Evolutionary conservation across 2,329 filamentous ascomycete genomes (phyloP).

Genomic region (Fusarium torulosum): DNA sequence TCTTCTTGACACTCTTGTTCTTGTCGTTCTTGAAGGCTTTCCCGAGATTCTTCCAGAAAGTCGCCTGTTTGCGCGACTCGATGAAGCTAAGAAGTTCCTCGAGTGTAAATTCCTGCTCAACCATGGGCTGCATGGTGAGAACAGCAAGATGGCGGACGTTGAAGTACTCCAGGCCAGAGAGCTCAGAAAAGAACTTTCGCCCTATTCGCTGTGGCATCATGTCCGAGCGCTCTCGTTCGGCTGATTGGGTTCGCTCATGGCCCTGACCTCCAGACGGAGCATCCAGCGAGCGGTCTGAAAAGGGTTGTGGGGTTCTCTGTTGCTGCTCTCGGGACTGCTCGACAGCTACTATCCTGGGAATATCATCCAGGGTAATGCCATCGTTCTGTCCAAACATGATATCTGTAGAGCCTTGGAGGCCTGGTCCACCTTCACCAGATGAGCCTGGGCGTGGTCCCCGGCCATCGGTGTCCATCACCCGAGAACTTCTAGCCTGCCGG

Average conservation of each 20-base stretch:
- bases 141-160: constrained; percentile 96
- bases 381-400: constrained; percentile 91
- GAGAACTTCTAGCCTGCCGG: constrained; percentile 88
- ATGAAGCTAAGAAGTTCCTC: constrained; percentile 94
- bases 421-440: constrained; percentile 68
- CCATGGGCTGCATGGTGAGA: constrained; percentile 90
- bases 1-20: constrained; percentile 84
- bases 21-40: constrained; percentile 94
- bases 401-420: constrained; percentile 72
- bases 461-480: constrained; percentile 79
- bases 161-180: constrained; percentile 96
- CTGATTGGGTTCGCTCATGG: constrained; percentile 73
- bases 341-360: constrained; percentile 93
- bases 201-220: constrained; percentile 65
- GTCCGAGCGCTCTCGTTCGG: constrained; percentile 65
- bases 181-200: constrained; percentile 94
- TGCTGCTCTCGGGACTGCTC: constrained; percentile 95
- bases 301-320: constrained; percentile 62
- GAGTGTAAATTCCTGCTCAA: constrained; percentile 91
- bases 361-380: constrained; percentile 93
- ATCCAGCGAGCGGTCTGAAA: constrained; percentile 56
- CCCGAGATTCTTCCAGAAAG: constrained; percentile 98
- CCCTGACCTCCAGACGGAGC: constrained; percentile 68
- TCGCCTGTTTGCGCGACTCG: constrained; percentile 87
- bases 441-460: constrained; percentile 80